phyloP scores from a whole-genome alignment of 345 rosid species.

The Pelargonium nanum region DNA sequence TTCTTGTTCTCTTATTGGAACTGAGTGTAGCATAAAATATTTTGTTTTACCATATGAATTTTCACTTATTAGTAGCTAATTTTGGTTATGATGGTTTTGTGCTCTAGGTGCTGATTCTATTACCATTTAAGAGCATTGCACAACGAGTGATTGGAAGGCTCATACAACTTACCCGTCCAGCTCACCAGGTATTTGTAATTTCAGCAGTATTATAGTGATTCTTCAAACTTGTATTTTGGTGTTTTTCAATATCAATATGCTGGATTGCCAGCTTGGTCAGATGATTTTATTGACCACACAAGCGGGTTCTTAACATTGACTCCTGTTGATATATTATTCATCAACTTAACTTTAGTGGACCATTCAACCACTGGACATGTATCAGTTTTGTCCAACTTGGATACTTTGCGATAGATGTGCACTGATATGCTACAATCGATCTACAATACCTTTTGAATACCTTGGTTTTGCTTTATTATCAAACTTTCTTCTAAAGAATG shows the following conservation, averaged over 20 bases:
- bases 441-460: no score
- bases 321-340: background rate
- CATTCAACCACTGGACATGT: background rate
- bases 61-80: background rate
- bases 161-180: constrained; percentile 61
- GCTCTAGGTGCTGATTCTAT: constrained; percentile 60
- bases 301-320: background rate
- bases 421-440: no score
- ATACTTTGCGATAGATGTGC: no score
- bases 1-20: background rate
- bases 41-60: background rate
- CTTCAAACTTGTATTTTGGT: constrained; percentile 3
- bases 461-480: no score
- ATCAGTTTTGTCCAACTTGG: no score
- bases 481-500: no score
- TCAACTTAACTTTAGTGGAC: background rate
- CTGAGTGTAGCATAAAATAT: background rate
- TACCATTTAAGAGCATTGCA: constrained; percentile 70
- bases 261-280: background rate
- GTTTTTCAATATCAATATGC: background rate
- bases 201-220: constrained; percentile 8
- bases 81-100: constrained; percentile 4
- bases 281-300: no score
- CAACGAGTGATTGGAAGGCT: constrained; percentile 58
- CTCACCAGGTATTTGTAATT: constrained; percentile 47